Evolutionary conservation across 164 flowering plant genomes (phyloP), one percentile per base, ranked within the genome.

Genomic region (Euptelea pleiosperma): DNA sequence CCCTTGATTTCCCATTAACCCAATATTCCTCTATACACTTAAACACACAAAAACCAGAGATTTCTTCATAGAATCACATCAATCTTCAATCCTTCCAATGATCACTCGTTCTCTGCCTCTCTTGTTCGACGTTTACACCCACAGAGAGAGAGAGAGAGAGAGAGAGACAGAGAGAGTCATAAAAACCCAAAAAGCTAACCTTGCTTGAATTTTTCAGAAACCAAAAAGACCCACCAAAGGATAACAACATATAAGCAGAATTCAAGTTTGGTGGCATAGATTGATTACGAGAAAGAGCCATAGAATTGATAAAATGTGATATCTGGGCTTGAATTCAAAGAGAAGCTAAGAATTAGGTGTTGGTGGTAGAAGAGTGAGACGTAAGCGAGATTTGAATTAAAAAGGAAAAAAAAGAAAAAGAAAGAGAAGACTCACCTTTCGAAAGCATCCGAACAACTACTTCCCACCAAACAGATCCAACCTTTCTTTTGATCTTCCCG

Each of bases 1-100:
- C 12, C 77, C 72, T 62, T 71, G 77, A 60, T 78, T 86, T 29
- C 85, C 85, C 89, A 80, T 81, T 54, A 56, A 31, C 59, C 40
- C 43, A 66, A 25, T 16, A 44, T 35, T 15, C 16, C 41, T 42
- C 16, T 44, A 12, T 14, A 41, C 3, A 39, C 45, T 18, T 42
- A n/a, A 42, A 42, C 22, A n/a, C 14, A 1, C 1, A 45, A n/a
- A n/a, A n/a, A n/a, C n/a, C n/a, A n/a, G n/a, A n/a, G n/a, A n/a
- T n/a, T 1, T 50, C 33, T 30, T 10, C 28, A 49, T 25, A 30
- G 22, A 39, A 1, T 18, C 6, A 9, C 41, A 7, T 4, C 4
- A 19, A 22, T 22, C 50, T 22, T 31, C n/a, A 4, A 15, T 28
- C 31, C 33, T 22, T 15, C n/a, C n/a, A n/a, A n/a, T n/a, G n/a